Base-by-base conservation (phyloP, 352 stramenopile species). In the Globisporangium polare region DNA sequence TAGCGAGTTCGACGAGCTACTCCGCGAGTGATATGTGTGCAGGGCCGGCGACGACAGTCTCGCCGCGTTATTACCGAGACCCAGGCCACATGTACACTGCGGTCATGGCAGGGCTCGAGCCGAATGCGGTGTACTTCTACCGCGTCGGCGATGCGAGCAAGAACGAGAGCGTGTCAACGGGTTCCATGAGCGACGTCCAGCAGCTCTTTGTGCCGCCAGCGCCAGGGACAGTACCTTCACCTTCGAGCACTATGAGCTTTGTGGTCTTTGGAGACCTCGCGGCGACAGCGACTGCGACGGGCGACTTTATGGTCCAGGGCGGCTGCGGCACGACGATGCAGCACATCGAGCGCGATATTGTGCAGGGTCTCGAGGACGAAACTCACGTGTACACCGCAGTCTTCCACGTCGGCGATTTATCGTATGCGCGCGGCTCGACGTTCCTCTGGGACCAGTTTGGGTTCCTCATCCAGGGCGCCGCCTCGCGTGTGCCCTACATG, bases 381-480 rank as follows among this genome's bases (percentile, higher is more conserved):
- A 75, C 86, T 22, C 67, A 73, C 53, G 80, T 89, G 50, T 80
- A 89, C 42, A 73, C 73, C 4, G 83, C 65, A 3, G 73, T 95
- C n/a, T 77, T 97, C 68, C 88, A 96, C 57, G 70, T 96, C 53
- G 89, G 89, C 35, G 89, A 96, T 62, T 47, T 94, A 20, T 72
- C 79, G 26, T 96, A 96, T 63, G 87, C 88, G 8, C 74, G 68
- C 39, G 78, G 79, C 2, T 53, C 68, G 10, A 91, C 88, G 3
- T 89, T 75, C 42, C 69, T 92, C 51, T 97, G 91, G 91, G 90
- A 97, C 37, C 77, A 93, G 46, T 92, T 90, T 45, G 74, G 87
- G 17, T 59, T 85, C 31, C 75, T 97, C 58, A 94, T 97, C 63
- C 62, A 94, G 63, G 76, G 80, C 5, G 79, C 86, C 52, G 77